Percentiles rank a stretch among this genome's conserved stretches.
These are phyloP conservation scores for Fusarium pseudograminearum DNA, from an alignment of 2,329 filamentous ascomycete species.

Conservation along the genomic window DNA sequence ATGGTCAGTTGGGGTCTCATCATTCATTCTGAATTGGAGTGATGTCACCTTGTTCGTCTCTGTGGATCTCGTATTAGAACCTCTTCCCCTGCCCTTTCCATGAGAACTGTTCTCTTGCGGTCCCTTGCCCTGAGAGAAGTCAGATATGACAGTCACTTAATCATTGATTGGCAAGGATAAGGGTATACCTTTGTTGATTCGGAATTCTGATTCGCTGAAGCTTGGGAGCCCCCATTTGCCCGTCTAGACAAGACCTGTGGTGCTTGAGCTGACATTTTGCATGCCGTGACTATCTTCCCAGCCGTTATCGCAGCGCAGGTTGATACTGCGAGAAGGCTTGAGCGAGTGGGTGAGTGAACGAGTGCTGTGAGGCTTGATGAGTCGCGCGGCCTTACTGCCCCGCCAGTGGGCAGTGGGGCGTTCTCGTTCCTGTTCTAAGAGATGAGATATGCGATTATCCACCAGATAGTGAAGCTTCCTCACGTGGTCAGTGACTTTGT, in stretches of 20 bases:
- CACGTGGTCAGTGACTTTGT: constrained; percentile 28
- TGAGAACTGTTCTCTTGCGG: constrained; percentile 41
- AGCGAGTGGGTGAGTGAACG: constrained; percentile 17
- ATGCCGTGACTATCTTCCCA: constrained; percentile 43
- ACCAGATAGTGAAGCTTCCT: constrained; percentile 35
- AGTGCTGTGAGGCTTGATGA: constrained; percentile 46
- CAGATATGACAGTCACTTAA: constrained; percentile 36
- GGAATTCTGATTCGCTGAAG: constrained; percentile 42
- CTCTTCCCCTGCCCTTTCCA: constrained; percentile 46
- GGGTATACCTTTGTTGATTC: constrained; percentile 49
- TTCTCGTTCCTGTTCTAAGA: constrained; percentile 4
- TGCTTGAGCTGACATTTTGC: constrained; percentile 54
- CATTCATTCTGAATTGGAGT: background rate
- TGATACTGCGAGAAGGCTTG: constrained; percentile 31
- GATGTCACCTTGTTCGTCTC: constrained; percentile 49
- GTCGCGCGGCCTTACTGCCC: constrained; percentile 47
- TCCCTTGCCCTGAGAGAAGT: constrained; percentile 42
- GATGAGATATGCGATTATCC: constrained; percentile 50
- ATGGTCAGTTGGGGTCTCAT: constrained; percentile 33
- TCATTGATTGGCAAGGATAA: constrained; percentile 16
- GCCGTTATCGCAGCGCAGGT: constrained; percentile 33
- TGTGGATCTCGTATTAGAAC: constrained; percentile 46
- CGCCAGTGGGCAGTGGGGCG: constrained; percentile 46
- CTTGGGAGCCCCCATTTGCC: constrained; percentile 50
- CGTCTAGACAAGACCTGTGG: constrained; percentile 54